phyloP scores from a whole-genome alignment of 2,329 filamentous ascomycete genomes.

The Cercospora berteroae region DNA sequence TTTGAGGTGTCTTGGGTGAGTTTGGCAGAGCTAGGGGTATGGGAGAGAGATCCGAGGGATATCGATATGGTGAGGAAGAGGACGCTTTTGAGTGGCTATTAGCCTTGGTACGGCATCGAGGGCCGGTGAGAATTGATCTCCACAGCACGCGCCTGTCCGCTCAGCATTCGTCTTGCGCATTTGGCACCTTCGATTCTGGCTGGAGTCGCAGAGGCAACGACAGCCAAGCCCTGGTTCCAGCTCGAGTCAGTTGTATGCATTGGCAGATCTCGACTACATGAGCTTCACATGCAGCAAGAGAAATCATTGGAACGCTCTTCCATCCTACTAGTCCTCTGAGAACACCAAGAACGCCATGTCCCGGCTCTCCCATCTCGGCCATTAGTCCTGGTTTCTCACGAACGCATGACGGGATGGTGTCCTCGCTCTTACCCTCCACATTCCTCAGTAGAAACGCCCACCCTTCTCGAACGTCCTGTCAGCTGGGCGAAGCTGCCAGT shows the following conservation, averaged over 20 bases:
- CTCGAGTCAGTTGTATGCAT: not conserved
- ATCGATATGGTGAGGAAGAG: constrained; percentile 10
- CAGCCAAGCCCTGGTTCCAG: not conserved
- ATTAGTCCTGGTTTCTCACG: not conserved
- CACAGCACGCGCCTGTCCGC: not conserved
- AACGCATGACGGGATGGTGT: not conserved
- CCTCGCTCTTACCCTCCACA: not conserved
- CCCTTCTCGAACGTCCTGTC: not conserved
- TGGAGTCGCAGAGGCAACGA: not conserved
- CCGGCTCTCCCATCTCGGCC: not conserved
- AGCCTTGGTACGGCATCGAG: not conserved
- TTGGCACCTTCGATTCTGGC: not conserved
- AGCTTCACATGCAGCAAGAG: not conserved
- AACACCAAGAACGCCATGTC: not conserved
- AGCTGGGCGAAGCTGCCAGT: not conserved
- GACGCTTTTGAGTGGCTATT: constrained; percentile 10
- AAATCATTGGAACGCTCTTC: not conserved
- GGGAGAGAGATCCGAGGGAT: constrained; percentile 12
- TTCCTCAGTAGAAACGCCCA: not conserved
- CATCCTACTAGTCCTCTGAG: not conserved
- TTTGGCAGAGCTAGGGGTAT: constrained; percentile 1
- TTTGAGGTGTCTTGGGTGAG: constrained; percentile 9
- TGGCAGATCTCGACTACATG: not conserved
- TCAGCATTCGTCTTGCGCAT: not conserved
- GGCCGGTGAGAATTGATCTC: not conserved